Evolutionary conservation across 495 filamentous ascomycete genomes (phyloP), one percentile per base, ranked within the genome.

Genomic region (Penicillium bialowiezense): DNA sequence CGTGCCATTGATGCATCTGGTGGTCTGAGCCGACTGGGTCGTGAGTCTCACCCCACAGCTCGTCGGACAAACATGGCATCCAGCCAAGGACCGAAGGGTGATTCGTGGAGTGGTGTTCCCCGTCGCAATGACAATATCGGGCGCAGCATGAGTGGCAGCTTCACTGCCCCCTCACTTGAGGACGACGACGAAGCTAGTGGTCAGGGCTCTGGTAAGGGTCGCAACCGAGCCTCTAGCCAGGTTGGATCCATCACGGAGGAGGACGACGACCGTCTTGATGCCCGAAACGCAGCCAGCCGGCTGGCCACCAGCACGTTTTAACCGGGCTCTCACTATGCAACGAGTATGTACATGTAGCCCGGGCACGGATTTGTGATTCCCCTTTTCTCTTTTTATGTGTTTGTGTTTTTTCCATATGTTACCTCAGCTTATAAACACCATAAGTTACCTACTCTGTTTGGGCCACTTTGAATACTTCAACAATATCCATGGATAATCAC

Each of bases 31-130:
- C 80, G 93, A 5, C 75, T 98, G 17, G 93, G 93, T 15, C 81
- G 93, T 38, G 95, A 98, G 65, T 71, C 85, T 21, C 91, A 95
- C 61, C 91, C 93, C 0, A 71, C 85, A 6, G 71, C 73, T 14
- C 79, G 93, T 38, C 82, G 91, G 41, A 61, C 87, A 17, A 96
- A 88, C 61, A 63, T 95, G 35, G 83, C 86, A 3, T 85, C 87
- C 5, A 91, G 86, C 58, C 93, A 98, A 67, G 95, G 95, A 2
- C 91, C 93, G 12, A 90, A 91, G 70, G 93, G 95, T 5, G 93
- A 98, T 64, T 87, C 95, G 7, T 98, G 93, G 93, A 95, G 90
- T 59, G 95, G 95, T 26, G 89, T 96, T 24, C 89, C 90, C 15
- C 81, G 93, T 52, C 79, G 91, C 52, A 76, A 79, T 29, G 89